Base-by-base conservation (phyloP, 805 yeast genomes). In the Saccharomycopsis lassenensis region DNA sequence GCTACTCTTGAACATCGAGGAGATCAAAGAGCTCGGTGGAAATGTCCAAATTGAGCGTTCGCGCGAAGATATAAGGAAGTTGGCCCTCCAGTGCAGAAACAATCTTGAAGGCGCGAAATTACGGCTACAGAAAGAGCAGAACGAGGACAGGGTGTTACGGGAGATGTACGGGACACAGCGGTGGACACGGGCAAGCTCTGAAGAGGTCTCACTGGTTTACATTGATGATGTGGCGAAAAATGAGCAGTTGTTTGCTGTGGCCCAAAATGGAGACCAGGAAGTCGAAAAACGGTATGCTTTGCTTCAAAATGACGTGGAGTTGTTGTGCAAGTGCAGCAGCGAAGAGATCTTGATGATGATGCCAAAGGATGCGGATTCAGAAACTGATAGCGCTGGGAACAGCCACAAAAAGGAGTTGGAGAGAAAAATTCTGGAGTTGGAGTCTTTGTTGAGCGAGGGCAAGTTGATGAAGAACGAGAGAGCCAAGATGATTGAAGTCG, bases 241-340 rank as follows among this genome's bases (percentile, higher is more conserved):
- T 15, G 62, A 61, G 22, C 51, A 48, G 2, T 77, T 75, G 48
- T 52, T 80, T 12, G 46, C 49, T 1, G 73, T 72, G 43, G 91
- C 94, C 1, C 55, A 58, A 20, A 49, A 58, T 3, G 81, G 91
- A 6, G 94, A 86, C 53, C 53, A 53, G 3, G 57, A 67, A 2
- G 69, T 83, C 0, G 46, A 54, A 4, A 51, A 56, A 3, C 68
- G 69, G 32, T 70, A 73, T 44, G 45, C 52, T 1, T 62, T 65
- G n/a, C 60, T 81, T 32, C 68, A 64, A 37, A 62, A 66, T 1
- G 49, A 53, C 7, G 46, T 84, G 16, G 56, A 52, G 26, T 53
- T 68, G 4, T 67, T 65, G 40, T 59, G 62, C 19, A 63, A 65
- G 1, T 55, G 61, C 4, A 47, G 54, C 18, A 35, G 44, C 17